Evolutionary conservation across 2,329 filamentous ascomycete species (phyloP), one percentile per base, ranked within the genome.

Genomic region (Xylariaceae sp.): DNA sequence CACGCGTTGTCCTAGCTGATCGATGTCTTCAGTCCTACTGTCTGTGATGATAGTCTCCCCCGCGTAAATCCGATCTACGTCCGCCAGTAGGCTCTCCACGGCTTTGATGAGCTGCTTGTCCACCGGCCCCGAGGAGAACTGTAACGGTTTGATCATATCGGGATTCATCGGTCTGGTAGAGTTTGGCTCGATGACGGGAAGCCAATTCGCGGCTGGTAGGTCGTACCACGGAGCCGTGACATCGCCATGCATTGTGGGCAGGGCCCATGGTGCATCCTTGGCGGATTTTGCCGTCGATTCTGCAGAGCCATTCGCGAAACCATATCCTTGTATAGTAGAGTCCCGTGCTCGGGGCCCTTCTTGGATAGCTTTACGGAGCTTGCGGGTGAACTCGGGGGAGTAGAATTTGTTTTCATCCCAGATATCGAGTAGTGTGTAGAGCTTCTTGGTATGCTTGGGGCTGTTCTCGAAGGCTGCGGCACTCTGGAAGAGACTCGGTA

Each of bases 201-300:
- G 78, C 75, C 91, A 85, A 57, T 89, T 92, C 2, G 83, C 86
- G 1, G 89, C 89, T 0, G 90, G 90, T 1, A 95, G 73, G 56
- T 95, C 89, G 68, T 90, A 87, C 80, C 86, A 95, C 0, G 86
- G 83, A 4, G 78, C 82, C 0, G 81, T 78, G 1, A 77, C 70
- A 62, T 95, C 88, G 38, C 90, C 90, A 65, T 95, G 90, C 48
- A 79, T 81, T 1, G 86, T 75, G 17, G 90, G 90, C 66, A 95
- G 78, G 27, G 86, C 68, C 61, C 82, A 92, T 0, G 87, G 86
- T 1, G 71, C 71, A 52, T 85, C 75, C 58, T 80, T 85, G 14
- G 76, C 70, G 6, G 71, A 63, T 54, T 71, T 73, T 35, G 56
- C 61, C 9, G 56, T 48, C 14, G 58, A 42, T 32, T 47, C 47